Base-by-base conservation (phyloP, 106 monocot species). In the Chionographis japonica region DNA sequence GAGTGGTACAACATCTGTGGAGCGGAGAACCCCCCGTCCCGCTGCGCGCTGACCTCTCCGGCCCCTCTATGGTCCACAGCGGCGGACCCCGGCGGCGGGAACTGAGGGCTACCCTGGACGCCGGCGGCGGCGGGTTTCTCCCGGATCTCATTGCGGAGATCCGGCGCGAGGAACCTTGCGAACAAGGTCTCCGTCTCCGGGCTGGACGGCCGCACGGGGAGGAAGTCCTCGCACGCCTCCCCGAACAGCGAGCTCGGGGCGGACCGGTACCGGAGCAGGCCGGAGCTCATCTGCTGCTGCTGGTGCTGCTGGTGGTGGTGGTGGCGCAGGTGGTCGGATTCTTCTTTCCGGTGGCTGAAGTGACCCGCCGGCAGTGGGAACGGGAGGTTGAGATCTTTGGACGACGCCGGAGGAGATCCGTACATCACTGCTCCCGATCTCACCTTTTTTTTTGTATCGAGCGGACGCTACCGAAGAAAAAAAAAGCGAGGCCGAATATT, bases 201-300 rank as follows among this genome's bases (percentile, higher is more conserved):
- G 70, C 90, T 81, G 36, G 90, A 74, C 3, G 87, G 70, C 11
- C 87, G 66, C 3, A 54, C 68, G 6, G 87, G 81, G 19, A 85
- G 75, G 75, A 85, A 82, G 40, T 94, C 89, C 12, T 91, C 95
- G 72, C 80, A 81, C 11, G 79, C 68, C 16, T 98, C 97, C 1
- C 83, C 97, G 37, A 92, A 70, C 56, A 90, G 66, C 8, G 83
- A 66, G 72, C 87, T 87, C 59, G 97, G 92, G 14, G 97, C 97
- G 27, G 92, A 85, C 40, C 97, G 84, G 72, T 90, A 98, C 40
- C 97, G 78, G 35, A 98, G 86, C 57, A 98, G 41, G 19, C 97
- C 87, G 46, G 83, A 73, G 55, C 69, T 63, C 81, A 78, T 73
- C 71, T 85, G 83, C 39, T 80, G 69, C 43, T 78, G 80, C 20